Conservation (phyloP, 2,329 filamentous ascomycete species). For the Aureobasidium sp. region DNA sequence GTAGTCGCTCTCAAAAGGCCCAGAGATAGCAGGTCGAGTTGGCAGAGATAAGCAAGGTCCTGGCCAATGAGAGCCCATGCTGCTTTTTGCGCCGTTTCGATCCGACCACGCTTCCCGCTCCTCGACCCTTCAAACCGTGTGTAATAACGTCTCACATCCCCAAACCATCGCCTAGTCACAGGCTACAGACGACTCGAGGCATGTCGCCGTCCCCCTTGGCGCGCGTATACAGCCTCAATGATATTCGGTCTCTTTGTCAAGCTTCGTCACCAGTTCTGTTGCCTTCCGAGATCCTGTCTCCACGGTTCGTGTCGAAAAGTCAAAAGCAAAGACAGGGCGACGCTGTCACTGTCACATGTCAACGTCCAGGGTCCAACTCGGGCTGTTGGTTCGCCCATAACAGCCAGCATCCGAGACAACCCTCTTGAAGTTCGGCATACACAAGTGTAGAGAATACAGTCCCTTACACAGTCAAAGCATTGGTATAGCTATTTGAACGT, state of each 20-base stretch:
- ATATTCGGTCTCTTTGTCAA: not conserved
- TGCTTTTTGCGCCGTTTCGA: not conserved
- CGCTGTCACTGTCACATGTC: constrained; percentile 9
- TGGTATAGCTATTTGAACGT: too few relatives aligned
- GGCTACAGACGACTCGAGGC: not conserved
- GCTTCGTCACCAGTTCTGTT: not conserved
- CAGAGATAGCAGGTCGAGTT: constrained; percentile 5
- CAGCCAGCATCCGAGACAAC: not conserved
- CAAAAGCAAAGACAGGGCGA: not conserved
- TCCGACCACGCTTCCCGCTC: constrained; percentile 5
- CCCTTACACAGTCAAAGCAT: not conserved
- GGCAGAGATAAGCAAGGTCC: constrained; percentile 5
- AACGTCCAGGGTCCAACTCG: not conserved
- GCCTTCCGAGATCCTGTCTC: not conserved
- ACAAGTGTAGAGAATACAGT: not conserved
- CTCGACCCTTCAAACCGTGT: constrained; percentile 3
- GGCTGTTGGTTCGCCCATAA: not conserved
- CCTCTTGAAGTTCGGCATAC: not conserved
- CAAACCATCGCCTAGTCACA: not conserved
- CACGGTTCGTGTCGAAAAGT: not conserved
- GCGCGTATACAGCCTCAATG: not conserved
- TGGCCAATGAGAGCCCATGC: not conserved
- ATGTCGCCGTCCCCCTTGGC: constrained; percentile 4
- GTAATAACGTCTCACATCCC: constrained; percentile 6
- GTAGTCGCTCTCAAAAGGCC: not conserved